Evolutionary conservation across 2,329 filamentous ascomycete genomes (phyloP).

Genomic region (Diplocarpon mali): DNA sequence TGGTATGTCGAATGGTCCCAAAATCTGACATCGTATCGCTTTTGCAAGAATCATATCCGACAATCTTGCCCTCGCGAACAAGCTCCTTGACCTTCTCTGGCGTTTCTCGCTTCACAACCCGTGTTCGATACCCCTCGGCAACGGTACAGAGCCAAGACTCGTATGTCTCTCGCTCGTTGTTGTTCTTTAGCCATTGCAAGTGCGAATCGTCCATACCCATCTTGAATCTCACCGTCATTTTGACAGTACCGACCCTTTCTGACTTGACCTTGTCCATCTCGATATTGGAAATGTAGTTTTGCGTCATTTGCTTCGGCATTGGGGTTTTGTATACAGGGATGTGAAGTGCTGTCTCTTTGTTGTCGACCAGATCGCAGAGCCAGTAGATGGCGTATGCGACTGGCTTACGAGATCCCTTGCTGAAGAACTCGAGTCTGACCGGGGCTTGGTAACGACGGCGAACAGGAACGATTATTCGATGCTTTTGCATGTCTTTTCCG

Average conservation of each 20-base stretch:
- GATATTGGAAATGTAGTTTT: slow-evolving; percentile 12
- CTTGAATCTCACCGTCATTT: slow-evolving; percentile 12
- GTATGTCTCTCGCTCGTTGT: slow-evolving; percentile 13
- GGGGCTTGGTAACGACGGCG: slow-evolving; percentile 13
- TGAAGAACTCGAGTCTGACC: slow-evolving; percentile 14
- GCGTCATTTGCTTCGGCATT: slow-evolving; percentile 11
- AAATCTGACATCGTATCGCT: slow-evolving; percentile 1
- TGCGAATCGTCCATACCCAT: slow-evolving; percentile 16
- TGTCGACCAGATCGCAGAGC: slow-evolving; percentile 14
- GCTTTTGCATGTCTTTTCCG: slow-evolving; percentile 8
- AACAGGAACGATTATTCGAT: slow-evolving; percentile 10
- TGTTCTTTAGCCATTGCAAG: slow-evolving; percentile 13
- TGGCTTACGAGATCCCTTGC: slow-evolving; percentile 7
- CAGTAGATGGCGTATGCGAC: slow-evolving; percentile 12
- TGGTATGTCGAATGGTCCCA: neutral
- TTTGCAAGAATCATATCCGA: slow-evolving; percentile 1
- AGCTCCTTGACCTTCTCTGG: slow-evolving; percentile 8
- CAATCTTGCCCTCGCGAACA: slow-evolving; percentile 6
- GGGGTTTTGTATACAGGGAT: slow-evolving; percentile 12
- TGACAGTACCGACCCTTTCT: slow-evolving; percentile 9
- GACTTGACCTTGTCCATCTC: slow-evolving; percentile 7
- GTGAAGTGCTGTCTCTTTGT: slow-evolving; percentile 7
- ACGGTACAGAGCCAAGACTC: slow-evolving; percentile 13
- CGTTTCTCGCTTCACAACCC: slow-evolving; percentile 13
- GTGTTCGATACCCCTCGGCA: slow-evolving; percentile 13